Conservation (phyloP, 148 eudicot genomes). For the Hydrangea macrophylla region DNA sequence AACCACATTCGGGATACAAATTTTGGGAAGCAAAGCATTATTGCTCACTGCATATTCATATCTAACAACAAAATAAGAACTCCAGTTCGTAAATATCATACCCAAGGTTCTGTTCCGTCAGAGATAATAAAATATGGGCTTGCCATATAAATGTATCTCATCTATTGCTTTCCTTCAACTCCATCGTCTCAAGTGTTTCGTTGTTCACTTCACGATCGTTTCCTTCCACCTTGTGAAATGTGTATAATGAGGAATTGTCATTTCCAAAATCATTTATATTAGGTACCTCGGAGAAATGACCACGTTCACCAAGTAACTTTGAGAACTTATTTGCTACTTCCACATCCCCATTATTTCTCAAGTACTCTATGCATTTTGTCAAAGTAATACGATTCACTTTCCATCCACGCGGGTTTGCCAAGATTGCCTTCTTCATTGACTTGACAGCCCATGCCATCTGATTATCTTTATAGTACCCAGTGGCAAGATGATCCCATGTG, state of each 20-base stretch:
- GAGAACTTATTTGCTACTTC: conserved; percentile 10
- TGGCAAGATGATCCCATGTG: conserved; percentile 37
- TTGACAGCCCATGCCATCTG: conserved; percentile 39
- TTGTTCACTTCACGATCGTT: background rate
- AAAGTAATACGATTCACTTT: conserved; percentile 18
- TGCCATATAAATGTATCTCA: conserved; percentile 2
- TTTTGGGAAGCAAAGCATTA: background rate
- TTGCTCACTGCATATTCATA: background rate
- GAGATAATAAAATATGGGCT: background rate
- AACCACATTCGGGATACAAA: too few relatives aligned
- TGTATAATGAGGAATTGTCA: background rate
- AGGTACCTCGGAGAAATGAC: background rate
- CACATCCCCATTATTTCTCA: conserved; percentile 26
- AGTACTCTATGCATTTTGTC: conserved; percentile 27
- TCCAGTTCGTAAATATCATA: background rate
- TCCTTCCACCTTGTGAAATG: background rate
- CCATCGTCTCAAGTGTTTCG: background rate
- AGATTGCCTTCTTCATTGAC: conserved; percentile 25
- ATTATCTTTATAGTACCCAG: conserved; percentile 25
- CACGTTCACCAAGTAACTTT: conserved; percentile 5
- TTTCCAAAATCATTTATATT: background rate
- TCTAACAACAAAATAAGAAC: background rate
- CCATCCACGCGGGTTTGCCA: conserved; percentile 7
- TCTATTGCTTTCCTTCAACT: background rate
- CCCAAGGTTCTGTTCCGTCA: background rate